A percentile compares a stretch with the other conserved stretches of the same genome.
Conservation (phyloP, 2,329 filamentous ascomycete species). For the Didymella exigua region DNA sequence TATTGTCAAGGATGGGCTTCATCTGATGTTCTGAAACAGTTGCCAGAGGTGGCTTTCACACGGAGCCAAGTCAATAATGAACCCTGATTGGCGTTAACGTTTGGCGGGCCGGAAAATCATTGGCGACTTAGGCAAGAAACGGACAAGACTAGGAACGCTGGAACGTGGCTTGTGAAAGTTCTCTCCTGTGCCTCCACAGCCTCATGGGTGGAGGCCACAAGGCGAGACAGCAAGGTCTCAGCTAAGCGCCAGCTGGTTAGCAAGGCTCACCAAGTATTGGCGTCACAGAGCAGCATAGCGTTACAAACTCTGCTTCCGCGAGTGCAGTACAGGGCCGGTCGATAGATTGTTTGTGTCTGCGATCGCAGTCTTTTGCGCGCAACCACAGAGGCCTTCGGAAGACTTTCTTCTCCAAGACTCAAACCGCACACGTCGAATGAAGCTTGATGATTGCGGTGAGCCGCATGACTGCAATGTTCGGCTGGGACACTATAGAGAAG, state of each 20-base stretch:
- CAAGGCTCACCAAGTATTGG: background rate
- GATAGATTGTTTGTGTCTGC: background rate
- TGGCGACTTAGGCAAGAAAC: conserved; percentile 14
- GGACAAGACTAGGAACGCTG: conserved; percentile 17
- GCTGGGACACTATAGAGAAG: conserved; percentile 14
- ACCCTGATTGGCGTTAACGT: conserved; percentile 15
- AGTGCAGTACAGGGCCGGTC: background rate
- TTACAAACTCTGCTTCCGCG: background rate
- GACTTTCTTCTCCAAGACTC: background rate
- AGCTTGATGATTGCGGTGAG: conserved; percentile 4
- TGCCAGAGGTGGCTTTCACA: conserved; percentile 19
- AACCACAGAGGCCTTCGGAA: too few species aligned
- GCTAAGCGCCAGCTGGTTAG: conserved; percentile 7
- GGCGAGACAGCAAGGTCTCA: conserved; percentile 13
- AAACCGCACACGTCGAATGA: background rate
- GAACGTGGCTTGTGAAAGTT: conserved; percentile 25
- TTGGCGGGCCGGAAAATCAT: conserved; percentile 25
- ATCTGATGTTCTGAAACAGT: conserved; percentile 18
- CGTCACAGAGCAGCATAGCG: background rate
- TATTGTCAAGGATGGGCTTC: conserved; percentile 21
- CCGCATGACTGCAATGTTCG: conserved; percentile 22
- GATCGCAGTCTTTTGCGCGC: background rate
- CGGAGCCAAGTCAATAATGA: conserved; percentile 7
- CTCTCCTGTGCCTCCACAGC: conserved; percentile 16
- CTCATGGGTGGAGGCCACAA: conserved; percentile 13